These are phyloP conservation scores for Lipomyces starkeyi DNA, from an alignment of 805 yeast species.

Conservation along the genomic window DNA sequence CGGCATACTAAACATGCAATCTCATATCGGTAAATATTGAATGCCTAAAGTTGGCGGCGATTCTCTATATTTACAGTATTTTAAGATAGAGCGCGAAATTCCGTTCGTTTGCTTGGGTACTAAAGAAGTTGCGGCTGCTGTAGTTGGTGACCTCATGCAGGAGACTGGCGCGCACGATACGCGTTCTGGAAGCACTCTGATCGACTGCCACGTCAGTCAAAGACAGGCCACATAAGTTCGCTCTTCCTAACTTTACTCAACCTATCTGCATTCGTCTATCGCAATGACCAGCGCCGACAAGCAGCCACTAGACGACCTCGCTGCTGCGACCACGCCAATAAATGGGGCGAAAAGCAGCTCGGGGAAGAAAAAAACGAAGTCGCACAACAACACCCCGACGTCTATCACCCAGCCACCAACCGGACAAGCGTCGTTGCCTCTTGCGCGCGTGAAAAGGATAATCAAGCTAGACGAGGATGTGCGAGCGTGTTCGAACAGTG, in stretches of 20 bases:
- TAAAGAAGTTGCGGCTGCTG: too few relatives aligned
- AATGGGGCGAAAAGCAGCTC: not conserved
- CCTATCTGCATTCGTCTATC: not conserved
- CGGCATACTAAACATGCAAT: too few relatives aligned
- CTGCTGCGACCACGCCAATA: not conserved
- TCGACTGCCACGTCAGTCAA: not conserved
- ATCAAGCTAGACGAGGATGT: slow-evolving; percentile 40
- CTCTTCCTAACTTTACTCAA: not conserved
- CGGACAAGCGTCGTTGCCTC: slow-evolving; percentile 35
- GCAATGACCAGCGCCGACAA: not conserved
- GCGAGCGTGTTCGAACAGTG: slow-evolving; percentile 38
- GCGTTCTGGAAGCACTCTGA: not conserved
- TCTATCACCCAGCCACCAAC: slow-evolving; percentile 2
- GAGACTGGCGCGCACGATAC: not conserved
- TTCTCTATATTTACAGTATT: too few relatives aligned
- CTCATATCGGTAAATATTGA: too few relatives aligned
- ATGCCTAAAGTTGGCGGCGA: too few relatives aligned
- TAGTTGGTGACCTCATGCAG: too few relatives aligned
- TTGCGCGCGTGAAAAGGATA: slow-evolving; percentile 39
- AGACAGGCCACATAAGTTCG: not conserved
- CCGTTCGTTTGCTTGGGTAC: too few relatives aligned
- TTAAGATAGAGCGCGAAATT: too few relatives aligned
- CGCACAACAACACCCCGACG: not conserved
- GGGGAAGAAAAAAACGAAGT: slow-evolving; percentile 1
- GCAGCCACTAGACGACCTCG: not conserved